These are phyloP conservation scores for Phoenix roebelenii DNA, from an alignment of 176 grass and related monocot species.

Conservation along the genomic window DNA sequence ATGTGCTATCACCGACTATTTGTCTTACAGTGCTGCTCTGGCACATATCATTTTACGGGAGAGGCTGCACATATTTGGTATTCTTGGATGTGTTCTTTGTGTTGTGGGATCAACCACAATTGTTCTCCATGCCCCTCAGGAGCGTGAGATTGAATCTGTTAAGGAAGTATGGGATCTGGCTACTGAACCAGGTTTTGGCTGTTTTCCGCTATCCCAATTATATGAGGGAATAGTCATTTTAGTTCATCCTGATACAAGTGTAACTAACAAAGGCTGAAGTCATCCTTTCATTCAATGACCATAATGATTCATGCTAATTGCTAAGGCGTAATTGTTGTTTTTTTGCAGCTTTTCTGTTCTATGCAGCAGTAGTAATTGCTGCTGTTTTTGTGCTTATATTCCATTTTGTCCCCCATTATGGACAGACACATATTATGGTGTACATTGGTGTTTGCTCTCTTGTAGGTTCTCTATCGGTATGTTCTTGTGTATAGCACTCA, in stretches of 20 bases:
- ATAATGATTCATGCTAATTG: not conserved
- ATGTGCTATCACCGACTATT: not conserved
- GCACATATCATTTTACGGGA: slow-evolving; percentile 62
- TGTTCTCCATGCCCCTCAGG: slow-evolving; percentile 81
- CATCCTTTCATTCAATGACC: too few relatives aligned
- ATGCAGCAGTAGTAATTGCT: slow-evolving; percentile 46
- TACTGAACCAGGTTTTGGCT: slow-evolving; percentile 63
- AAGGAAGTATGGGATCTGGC: slow-evolving; percentile 74
- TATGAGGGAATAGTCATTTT: too few relatives aligned
- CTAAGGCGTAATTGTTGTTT: slow-evolving; percentile 7
- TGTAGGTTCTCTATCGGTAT: slow-evolving; percentile 78
- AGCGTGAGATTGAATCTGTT: slow-evolving; percentile 69
- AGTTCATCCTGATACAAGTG: too few relatives aligned
- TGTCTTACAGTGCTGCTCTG: slow-evolving; percentile 45
- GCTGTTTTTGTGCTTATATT: slow-evolving; percentile 44
- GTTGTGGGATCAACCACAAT: slow-evolving; percentile 80
- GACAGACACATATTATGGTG: slow-evolving; percentile 84
- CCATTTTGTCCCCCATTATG: slow-evolving; percentile 61
- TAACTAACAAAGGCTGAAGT: too few relatives aligned
- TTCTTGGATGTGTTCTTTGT: slow-evolving; percentile 70
- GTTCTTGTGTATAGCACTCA: not conserved
- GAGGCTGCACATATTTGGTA: slow-evolving; percentile 69
- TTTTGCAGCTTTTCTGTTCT: slow-evolving; percentile 56
- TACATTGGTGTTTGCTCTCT: slow-evolving; percentile 90
- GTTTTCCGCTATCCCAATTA: slow-evolving; percentile 2